These are phyloP conservation scores for Saccharomycopsis hybrid DNA, from an alignment of 1,139 yeast genomes.

Conservation along the genomic window DNA sequence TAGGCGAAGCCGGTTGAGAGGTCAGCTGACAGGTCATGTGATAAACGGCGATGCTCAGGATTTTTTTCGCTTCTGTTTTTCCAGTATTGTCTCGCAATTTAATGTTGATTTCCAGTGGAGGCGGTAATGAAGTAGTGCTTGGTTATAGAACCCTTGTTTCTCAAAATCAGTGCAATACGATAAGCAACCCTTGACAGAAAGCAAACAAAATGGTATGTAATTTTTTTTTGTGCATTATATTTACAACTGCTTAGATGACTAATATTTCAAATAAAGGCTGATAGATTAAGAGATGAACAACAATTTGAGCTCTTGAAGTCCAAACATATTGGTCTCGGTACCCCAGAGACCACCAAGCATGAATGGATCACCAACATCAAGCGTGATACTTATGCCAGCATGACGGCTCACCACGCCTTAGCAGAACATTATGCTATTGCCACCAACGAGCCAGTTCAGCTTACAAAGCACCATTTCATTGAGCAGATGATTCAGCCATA, in stretches of 20 bases:
- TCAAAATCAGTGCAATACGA: too few relatives aligned
- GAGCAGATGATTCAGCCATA: slow-evolving; percentile 53
- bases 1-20: too few relatives aligned
- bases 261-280: slow-evolving; percentile 38
- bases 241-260: neutral
- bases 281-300: slow-evolving; percentile 60
- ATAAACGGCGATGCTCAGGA: too few relatives aligned
- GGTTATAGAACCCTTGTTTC: too few relatives aligned
- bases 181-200: too few relatives aligned
- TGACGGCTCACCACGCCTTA: slow-evolving; percentile 63
- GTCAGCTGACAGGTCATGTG: too few relatives aligned
- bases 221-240: neutral
- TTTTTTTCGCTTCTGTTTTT: too few relatives aligned
- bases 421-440: slow-evolving; percentile 65
- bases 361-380: slow-evolving; percentile 55
- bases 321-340: slow-evolving; percentile 66
- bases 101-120: too few relatives aligned
- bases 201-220: too few relatives aligned
- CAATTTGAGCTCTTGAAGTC: slow-evolving; percentile 54
- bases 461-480: slow-evolving; percentile 45
- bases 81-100: too few relatives aligned
- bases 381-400: slow-evolving; percentile 66
- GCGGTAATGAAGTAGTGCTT: too few relatives aligned
- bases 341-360: slow-evolving; percentile 50
- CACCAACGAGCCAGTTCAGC: slow-evolving; percentile 44